phyloP scores from a whole-genome alignment of 441 rosid genomes.

The Bocquillonia castaneifolia region DNA sequence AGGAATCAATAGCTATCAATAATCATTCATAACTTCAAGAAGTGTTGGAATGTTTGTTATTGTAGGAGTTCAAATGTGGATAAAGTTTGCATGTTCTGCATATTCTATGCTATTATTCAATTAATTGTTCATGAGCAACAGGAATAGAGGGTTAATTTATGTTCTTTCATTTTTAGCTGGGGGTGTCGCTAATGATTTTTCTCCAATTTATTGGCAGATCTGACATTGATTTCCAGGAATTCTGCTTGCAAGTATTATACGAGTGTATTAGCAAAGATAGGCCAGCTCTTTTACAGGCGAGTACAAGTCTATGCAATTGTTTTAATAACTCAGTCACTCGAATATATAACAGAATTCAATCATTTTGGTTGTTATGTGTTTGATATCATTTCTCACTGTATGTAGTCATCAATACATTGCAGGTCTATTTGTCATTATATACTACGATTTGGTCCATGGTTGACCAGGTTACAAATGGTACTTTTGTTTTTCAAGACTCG shows the following conservation, averaged over 20 bases:
- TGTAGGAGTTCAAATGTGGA: neutral
- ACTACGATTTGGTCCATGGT: conserved; percentile 64
- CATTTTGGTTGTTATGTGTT: neutral
- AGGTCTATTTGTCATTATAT: conserved; percentile 90
- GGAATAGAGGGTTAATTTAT: neutral
- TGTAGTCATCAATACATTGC: conserved; percentile 9
- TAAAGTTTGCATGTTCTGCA: neutral
- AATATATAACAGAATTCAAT: neutral
- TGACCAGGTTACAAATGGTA: conserved; percentile 50
- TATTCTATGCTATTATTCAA: neutral
- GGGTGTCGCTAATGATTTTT: neutral
- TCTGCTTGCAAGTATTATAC: conserved; percentile 89
- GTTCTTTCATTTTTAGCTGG: neutral
- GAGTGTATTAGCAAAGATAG: conserved; percentile 97
- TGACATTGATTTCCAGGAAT: conserved; percentile 82
- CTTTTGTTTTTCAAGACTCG: conserved; percentile 42
- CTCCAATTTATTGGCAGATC: conserved; percentile 49
- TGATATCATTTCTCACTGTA: neutral
- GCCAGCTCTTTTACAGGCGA: conserved; percentile 92
- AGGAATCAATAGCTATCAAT: neutral
- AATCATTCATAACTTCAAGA: neutral
- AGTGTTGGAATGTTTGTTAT: neutral
- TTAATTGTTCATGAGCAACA: neutral
- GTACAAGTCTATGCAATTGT: conserved; percentile 3
- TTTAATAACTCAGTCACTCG: neutral